Evolutionary conservation across 805 yeast species (phyloP).

Genomic region (Torulaspora maleeae): DNA sequence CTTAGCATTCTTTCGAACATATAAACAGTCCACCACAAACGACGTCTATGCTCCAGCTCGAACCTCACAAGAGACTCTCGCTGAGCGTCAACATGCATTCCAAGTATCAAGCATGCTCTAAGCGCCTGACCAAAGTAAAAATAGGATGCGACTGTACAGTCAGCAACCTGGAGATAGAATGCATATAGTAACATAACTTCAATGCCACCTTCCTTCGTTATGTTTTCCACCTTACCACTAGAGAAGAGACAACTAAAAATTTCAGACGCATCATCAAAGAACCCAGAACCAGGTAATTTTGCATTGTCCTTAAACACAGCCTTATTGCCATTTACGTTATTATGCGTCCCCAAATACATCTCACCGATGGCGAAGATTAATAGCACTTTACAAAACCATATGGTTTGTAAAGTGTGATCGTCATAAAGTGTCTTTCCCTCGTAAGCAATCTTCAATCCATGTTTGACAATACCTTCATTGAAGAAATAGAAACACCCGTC

Average conservation of each 20-base stretch:
- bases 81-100: conserved; percentile 81
- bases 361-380: conserved; percentile 76
- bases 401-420: conserved; percentile 63
- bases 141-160: conserved; percentile 75
- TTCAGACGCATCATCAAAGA: conserved; percentile 75
- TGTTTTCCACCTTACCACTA: conserved; percentile 73
- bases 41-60: conserved; percentile 78
- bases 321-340: conserved; percentile 46
- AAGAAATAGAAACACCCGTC: conserved; percentile 83
- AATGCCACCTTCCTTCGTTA: conserved; percentile 73
- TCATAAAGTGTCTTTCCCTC: conserved; percentile 40
- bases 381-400: conserved; percentile 74
- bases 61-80: conserved; percentile 57
- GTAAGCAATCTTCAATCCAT: conserved; percentile 58
- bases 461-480: conserved; percentile 74
- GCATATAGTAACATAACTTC: conserved; percentile 73
- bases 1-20: conserved; percentile 79
- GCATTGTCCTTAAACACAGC: conserved; percentile 31
- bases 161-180: conserved; percentile 77
- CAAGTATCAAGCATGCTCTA: conserved; percentile 64
- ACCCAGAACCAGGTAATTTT: conserved; percentile 72
- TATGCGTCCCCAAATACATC: conserved; percentile 75
- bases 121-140: conserved; percentile 75
- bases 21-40: conserved; percentile 84
- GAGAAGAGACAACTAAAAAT: conserved; percentile 72